Evolutionary conservation across 495 filamentous ascomycete species (phyloP), one percentile per base, ranked within the genome.

Genomic region (Xylaria intraflava): DNA sequence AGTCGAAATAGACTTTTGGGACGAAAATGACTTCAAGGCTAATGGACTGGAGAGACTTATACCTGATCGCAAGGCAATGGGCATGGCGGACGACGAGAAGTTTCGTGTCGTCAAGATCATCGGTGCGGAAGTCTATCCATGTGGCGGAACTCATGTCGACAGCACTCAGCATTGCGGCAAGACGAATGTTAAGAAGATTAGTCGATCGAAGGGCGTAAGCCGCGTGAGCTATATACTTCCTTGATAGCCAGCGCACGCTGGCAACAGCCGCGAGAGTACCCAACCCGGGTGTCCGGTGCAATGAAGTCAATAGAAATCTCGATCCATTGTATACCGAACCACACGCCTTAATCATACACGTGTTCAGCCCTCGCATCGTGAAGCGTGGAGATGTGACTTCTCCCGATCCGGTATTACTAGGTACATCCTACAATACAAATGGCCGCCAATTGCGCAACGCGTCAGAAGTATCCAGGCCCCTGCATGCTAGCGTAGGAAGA

Each of bases 101-200:
- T 77, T 72, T 50, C 64, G 72, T 19, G 71, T 73, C 1, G 82
- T 84, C 20, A 74, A 76, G 51, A 82, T 84, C 52, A 73, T 76
- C 10, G 82, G 81, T 0, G 71, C 73, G 22, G 82, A 80, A 62
- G 72, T 69, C 30, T 83, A 84, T 67, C 82, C 82, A 1, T 86
- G 83, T 57, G 83, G 83, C 3, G 82, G 83, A 0, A 86, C 83
- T 35, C 83, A 86, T 68, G 79, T 86, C 14, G 65, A 72, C 23
- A 75, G 64, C 17, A 80, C 77, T 38, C 67, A 74, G 55, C 44
- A 69, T 39, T 78, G 75, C 53, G 82, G 81, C 12, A 69, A 70
- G 63, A 76, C 75, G 27, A 72, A 65, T 26, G 81, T 86, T 31
- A 80, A 72, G 73, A 84, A 82, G 71, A 78, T 85, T 39, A 72